Evolutionary conservation across 1,139 yeast genomes (phyloP).

Genomic region (Suhomyces atakaporum): DNA sequence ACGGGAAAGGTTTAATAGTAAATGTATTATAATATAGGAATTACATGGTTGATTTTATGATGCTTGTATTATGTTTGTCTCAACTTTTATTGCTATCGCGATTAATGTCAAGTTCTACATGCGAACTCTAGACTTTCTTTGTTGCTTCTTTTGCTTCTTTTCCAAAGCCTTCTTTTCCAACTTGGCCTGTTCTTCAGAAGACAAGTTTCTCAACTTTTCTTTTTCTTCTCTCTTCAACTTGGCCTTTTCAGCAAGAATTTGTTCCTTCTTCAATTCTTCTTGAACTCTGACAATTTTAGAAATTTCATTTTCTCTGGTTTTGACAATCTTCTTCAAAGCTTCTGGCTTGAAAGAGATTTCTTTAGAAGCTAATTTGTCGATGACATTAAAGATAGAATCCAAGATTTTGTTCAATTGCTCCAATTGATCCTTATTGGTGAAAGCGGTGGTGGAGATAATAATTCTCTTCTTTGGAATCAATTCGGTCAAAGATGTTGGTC

Average conservation of each 20-base stretch:
- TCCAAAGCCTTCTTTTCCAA: conserved; percentile 63
- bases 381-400: conserved; percentile 51
- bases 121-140: conserved; percentile 44
- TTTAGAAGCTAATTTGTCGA: conserved; percentile 54
- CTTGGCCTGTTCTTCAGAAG: conserved; percentile 75
- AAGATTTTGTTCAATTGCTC: conserved; percentile 51
- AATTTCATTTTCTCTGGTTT: conserved; percentile 70
- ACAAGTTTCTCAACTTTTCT: conserved; percentile 55
- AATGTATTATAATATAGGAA: conserved; percentile 1
- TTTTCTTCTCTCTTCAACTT: conserved; percentile 66
- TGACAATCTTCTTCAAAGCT: conserved; percentile 70
- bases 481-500: conserved; percentile 59
- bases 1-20: conserved; percentile 44
- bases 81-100: conserved; percentile 7
- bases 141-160: conserved; percentile 44
- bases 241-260: conserved; percentile 65
- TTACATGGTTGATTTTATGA: conserved; percentile 4
- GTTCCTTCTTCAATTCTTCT: conserved; percentile 68
- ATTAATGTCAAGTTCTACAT: too few species aligned
- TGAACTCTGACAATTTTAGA: conserved; percentile 57
- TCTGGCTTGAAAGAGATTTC: conserved; percentile 60
- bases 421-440: conserved; percentile 47
- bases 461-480: conserved; percentile 58
- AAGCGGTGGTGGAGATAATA: conserved; percentile 51
- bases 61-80: too few species aligned